phyloP scores from a whole-genome alignment of 441 rosid genomes.

The Erysimum pusillum region DNA sequence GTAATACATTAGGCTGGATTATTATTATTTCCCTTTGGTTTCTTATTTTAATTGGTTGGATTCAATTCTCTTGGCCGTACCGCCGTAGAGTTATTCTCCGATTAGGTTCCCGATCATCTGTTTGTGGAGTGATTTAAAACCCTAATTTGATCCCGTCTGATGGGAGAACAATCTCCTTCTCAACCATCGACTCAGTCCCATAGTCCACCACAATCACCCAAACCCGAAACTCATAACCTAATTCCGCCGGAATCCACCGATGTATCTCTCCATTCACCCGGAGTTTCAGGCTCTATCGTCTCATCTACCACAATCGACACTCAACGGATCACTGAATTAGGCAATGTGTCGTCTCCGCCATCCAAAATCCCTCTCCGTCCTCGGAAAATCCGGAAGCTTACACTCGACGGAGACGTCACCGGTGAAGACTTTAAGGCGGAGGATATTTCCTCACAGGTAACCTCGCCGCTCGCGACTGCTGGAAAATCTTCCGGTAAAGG shows the following conservation, averaged over 20 bases:
- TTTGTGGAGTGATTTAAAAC: neutral
- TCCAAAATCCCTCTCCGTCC: constrained; percentile 15
- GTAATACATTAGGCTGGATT: too few species aligned
- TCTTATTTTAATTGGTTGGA: too few species aligned
- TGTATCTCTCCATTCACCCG: neutral
- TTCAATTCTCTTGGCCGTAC: neutral
- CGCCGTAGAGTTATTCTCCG: neutral
- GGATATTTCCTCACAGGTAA: neutral
- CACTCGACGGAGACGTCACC: neutral
- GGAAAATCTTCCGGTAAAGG: constrained; percentile 1
- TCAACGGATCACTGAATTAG: constrained; percentile 2
- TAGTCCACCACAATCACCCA: constrained; percentile 6
- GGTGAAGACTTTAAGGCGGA: neutral
- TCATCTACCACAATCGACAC: constrained; percentile 2
- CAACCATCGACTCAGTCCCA: constrained; percentile 4
- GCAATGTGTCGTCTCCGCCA: constrained; percentile 9
- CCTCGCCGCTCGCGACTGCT: neutral
- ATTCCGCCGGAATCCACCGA: neutral
- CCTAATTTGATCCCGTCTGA: neutral
- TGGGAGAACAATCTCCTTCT: constrained; percentile 6
- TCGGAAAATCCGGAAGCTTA: constrained; percentile 5
- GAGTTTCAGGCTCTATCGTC: constrained; percentile 9
- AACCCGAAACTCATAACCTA: neutral
- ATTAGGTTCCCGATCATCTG: neutral
- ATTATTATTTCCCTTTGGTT: too few species aligned